Base-by-base conservation (phyloP, 2,329 filamentous ascomycete species). In the Cryphonectria naterciae region DNA sequence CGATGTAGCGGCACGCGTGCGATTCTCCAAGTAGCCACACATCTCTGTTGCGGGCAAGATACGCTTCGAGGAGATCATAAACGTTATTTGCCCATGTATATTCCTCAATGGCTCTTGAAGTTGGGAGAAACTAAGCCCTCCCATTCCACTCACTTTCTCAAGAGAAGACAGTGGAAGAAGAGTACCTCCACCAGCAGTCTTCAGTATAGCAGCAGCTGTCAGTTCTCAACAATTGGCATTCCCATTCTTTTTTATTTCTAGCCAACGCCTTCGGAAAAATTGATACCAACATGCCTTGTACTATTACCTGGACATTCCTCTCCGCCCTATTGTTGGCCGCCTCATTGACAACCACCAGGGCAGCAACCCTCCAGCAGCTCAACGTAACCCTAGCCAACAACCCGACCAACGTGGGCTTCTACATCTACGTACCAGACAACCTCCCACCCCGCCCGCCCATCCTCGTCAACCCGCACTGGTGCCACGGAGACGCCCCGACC, bases 391-490 rank as follows among this genome's bases (percentile, higher is more conserved):
- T 84, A 73, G 79, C 80, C 19, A 80, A 85, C 37, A 87, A 87
- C 68, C 86, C 87, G 0, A 83, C 82, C 25, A 83, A 84, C 41
- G 85, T 85, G 5, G 79, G 79, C 22, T 87, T 89, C 78, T 87
- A 85, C 80, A 85, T 89, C 70, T 84, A 84, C 76, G 81, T 85
- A 6, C 83, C 84, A 0, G 81, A 83, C 74, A 73, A 74, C 22
- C 76, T 85, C 1, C 80, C 82, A 2, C 66, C 81, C 1, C 82
- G 77, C 7, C 86, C 87, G 0, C 83, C 85, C 2, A 80, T 89
- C 65, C 80, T 89, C 17, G 85, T 89, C 46, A 87, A 85, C 72
- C 83, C 85, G 49, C 85, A 89, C 80, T 88, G 85, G 82, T 90
- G 88, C 79, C 82, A 83, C 64, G 87, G 88, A 37, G 84, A 83